Evolutionary conservation across 768 basidiomycete genomes (phyloP).

Genomic region (Amanita phalloides): DNA sequence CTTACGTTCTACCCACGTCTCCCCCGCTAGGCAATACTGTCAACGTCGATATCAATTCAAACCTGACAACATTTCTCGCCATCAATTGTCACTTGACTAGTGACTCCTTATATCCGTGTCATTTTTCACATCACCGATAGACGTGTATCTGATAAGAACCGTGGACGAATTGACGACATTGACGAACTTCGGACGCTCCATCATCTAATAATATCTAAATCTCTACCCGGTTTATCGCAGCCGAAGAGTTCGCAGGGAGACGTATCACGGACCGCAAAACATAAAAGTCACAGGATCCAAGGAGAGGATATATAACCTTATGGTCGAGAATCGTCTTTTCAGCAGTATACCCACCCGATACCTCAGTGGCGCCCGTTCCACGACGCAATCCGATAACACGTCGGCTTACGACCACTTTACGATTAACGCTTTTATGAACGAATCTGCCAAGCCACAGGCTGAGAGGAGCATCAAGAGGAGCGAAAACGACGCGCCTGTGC

Average conservation of each 20-base stretch:
- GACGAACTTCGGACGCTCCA: not conserved
- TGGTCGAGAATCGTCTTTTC: not conserved
- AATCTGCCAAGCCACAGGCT: not conserved
- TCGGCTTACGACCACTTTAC: not conserved
- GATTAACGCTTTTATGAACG: not conserved
- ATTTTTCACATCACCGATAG: not conserved
- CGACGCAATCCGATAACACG: not conserved
- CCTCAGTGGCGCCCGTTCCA: not conserved
- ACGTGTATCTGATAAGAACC: not conserved
- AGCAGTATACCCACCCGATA: not conserved
- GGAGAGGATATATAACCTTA: not conserved
- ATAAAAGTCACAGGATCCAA: not conserved
- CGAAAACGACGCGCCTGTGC: not conserved
- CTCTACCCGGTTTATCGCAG: not conserved
- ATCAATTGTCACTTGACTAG: not conserved
- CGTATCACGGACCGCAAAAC: not conserved
- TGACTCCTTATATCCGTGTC: not conserved
- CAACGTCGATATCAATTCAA: not conserved
- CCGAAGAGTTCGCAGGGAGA: slow-evolving; percentile 1
- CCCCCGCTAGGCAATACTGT: not conserved
- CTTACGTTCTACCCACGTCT: not conserved
- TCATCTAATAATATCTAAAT: not conserved
- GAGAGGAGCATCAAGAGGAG: not conserved
- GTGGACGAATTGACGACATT: slow-evolving; percentile 1
- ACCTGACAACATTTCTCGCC: not conserved